phyloP scores from a whole-genome alignment of 2,329 filamentous ascomycete genomes.

The Cadophora luteo-olivacea region DNA sequence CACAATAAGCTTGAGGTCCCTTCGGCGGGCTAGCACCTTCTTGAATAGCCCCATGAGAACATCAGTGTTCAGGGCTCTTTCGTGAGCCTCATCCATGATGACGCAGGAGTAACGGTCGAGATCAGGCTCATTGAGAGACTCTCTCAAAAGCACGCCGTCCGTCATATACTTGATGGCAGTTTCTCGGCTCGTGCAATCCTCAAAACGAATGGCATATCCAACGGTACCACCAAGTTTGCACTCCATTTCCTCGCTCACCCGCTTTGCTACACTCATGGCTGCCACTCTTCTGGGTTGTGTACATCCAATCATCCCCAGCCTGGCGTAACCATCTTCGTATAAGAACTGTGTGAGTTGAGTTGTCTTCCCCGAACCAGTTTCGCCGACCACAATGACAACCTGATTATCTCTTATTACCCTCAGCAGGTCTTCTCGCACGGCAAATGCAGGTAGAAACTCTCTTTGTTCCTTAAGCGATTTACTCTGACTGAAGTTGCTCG shows the following conservation, averaged over 20 bases:
- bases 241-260: constrained; percentile 98
- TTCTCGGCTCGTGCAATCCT: constrained; percentile 95
- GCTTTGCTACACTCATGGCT: constrained; percentile 98
- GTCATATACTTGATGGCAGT: constrained; percentile 99
- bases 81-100: constrained; percentile 99
- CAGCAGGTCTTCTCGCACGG: constrained; percentile 90
- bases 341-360: constrained; percentile 97
- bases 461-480: constrained; percentile 91
- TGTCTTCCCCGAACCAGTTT: constrained; percentile 97
- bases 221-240: constrained; percentile 86
- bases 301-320: constrained; percentile 89
- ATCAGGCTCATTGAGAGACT: constrained; percentile 91
- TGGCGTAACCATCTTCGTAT: constrained; percentile 92
- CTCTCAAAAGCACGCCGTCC: constrained; percentile 90
- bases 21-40: constrained; percentile 87
- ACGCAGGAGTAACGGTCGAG: constrained; percentile 96
- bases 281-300: constrained; percentile 96
- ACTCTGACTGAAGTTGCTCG: constrained; percentile 91
- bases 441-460: constrained; percentile 93
- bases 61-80: constrained; percentile 94
- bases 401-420: constrained; percentile 96
- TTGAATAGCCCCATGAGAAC: constrained; percentile 98
- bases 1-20: constrained; percentile 94
- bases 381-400: constrained; percentile 94
- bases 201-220: constrained; percentile 97